Base-by-base conservation (phyloP, 352 stramenopile genomes). In the Phytopythium vexans region DNA sequence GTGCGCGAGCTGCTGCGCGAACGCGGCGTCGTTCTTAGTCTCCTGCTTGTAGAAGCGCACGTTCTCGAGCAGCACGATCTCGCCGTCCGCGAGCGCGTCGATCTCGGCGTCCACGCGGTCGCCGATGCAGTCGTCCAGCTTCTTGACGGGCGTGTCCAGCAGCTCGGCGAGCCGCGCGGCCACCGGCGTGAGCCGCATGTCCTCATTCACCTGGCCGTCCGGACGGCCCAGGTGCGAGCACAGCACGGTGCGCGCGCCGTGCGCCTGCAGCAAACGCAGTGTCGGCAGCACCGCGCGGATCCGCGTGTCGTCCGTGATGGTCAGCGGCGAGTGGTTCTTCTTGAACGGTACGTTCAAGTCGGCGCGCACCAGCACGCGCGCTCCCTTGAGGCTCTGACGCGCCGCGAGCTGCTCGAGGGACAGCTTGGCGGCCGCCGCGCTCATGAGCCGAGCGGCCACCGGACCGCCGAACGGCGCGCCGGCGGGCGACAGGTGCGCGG, bases 281-380 rank as follows among this genome's bases (percentile, higher is more conserved):
- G 97, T 99, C 9, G 97, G 80, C 64, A 99, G 62, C 66, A 88
- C 81, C 8, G 85, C 96, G 33, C 97, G 89, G 77, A 99, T 99
- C 56, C 98, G 95, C 50, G 79, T 91, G 64, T 91, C 79, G 48
- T 99, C 97, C 41, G 96, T 98, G 82, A 99, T 99, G 16, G 67
- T 95, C 16, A 85, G 72, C 63, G 96, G 94, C 67, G 74, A 86
- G 59, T 69, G 54, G 55, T 87, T 79, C 69, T 95, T 95, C 66
- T 84, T 76, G 62, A 99, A 90, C n/a, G 98, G 98, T 52, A 99
- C 97, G 74, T 99, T 99, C 46, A 99, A 88, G 80, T 99, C 98
- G 39, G 95, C 98, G 59, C 97, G 91, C 41, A 99, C 91, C 41
- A 99, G 80, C 49, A 99, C 97, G 49, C 96, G 97, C 74, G 98